Evolutionary conservation across 2,329 filamentous ascomycete genomes (phyloP), one percentile per base, ranked within the genome.

Genomic region (Sporothrix brunneoviolacea): DNA sequence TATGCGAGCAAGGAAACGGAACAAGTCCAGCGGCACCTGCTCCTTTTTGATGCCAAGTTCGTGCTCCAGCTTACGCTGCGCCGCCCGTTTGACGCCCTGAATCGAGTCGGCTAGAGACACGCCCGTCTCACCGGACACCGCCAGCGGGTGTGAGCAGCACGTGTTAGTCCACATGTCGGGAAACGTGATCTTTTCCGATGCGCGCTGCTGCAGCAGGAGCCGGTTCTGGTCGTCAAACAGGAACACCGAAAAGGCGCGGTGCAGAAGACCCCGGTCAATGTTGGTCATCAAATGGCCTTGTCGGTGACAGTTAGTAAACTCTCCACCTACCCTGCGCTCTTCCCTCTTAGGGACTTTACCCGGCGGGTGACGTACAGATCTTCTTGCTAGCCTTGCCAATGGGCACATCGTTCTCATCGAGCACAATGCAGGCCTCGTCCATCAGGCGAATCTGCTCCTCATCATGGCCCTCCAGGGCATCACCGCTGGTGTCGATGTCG

Each of bases 111-210:
- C 77, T 38, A 98, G 76, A 58, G 85, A 86, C 28, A 83, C 79
- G 56, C 93, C 93, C 22, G 89, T 95, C 80, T 98, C 93, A 57
- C 86, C 85, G 8, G 93, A 87, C 58, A 96, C 86, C 50, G 88
- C 88, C 54, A 98, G 79, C 5, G 93, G 93, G 70, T 98, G 93
- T 35, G 93, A 98, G 76, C 93, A 98, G 79, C 93, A 98, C 28
- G 93, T 98, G 72, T 98, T 98, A 57, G 93, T 98, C 93, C 93
- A 98, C 85, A 96, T 91, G 66, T 95, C 89, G 43, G 93, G 91
- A 72, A 98, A 98, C 7, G 93, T 98, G 65, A 98, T 98, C 76
- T 98, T 98, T 74, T 97, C 91, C 36, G 83, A 75, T 24, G 93
- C 93, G 59, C 93, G 87, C 75, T 97, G 93, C 72, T 98, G 93